A percentile compares a stretch with the other conserved stretches of the same genome.
Conservation (phyloP, 2,329 filamentous ascomycete genomes). For the Alternaria brassicae region DNA sequence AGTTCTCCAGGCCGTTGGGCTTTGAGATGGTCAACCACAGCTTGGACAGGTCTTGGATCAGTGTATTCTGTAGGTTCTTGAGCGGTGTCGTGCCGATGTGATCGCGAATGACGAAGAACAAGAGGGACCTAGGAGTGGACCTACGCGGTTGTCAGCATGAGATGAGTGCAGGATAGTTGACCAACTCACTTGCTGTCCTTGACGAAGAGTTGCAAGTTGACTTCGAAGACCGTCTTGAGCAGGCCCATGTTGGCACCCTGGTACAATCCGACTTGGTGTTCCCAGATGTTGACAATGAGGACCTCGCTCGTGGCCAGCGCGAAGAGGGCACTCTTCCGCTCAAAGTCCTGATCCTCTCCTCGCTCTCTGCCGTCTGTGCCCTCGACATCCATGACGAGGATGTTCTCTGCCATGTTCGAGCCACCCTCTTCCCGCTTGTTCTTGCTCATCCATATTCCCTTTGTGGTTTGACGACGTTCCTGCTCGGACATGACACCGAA, state of each 20-base stretch:
- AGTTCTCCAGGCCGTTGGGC: conserved; percentile 84
- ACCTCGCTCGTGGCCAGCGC: conserved; percentile 97
- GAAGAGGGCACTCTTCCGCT: conserved; percentile 97
- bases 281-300: conserved; percentile 98
- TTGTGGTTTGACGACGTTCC: conserved; percentile 94
- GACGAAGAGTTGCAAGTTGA: conserved; percentile 95
- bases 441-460: conserved; percentile 99
- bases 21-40: conserved; percentile 96
- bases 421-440: conserved; percentile 71
- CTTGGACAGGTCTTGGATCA: conserved; percentile 87
- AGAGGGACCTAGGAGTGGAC: conserved; percentile 84
- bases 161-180: background rate
- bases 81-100: conserved; percentile 92
- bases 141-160: conserved; percentile 55
- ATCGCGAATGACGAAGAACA: conserved; percentile 99
- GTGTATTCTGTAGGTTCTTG: conserved; percentile 84
- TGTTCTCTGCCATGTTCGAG: conserved; percentile 88
- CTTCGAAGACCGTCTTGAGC: conserved; percentile 98
- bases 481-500: conserved; percentile 98
- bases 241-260: conserved; percentile 99
- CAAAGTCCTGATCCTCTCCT: conserved; percentile 98
- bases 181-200: conserved; percentile 84
- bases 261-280: conserved; percentile 97
- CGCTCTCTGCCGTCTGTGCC: conserved; percentile 95
- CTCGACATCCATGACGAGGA: conserved; percentile 98